These are phyloP conservation scores for Bruguiera hainesii DNA, from an alignment of 441 rosid species.

Conservation along the genomic window DNA sequence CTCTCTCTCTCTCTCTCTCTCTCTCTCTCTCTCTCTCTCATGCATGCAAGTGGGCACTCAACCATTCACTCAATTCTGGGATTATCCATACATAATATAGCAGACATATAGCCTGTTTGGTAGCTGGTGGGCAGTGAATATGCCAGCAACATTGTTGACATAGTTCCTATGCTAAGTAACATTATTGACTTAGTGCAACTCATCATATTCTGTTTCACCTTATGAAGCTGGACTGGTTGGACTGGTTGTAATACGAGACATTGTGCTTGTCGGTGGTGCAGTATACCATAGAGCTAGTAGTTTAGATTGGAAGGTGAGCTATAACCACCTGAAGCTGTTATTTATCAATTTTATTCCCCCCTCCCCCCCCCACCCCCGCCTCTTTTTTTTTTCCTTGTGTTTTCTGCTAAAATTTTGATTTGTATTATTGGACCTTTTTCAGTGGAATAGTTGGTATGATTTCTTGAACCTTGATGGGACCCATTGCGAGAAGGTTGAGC, in stretches of 20 bases:
- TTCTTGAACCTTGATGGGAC: conserved; percentile 83
- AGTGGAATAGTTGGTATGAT: conserved; percentile 78
- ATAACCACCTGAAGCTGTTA: conserved; percentile 13
- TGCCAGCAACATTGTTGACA: too few species aligned
- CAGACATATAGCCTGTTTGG: neutral
- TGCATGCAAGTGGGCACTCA: too few species aligned
- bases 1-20: neutral
- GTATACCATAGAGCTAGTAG: conserved; percentile 64
- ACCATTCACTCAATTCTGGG: too few species aligned
- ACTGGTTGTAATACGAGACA: conserved; percentile 67
- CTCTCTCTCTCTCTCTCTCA: neutral
- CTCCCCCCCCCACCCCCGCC: too few species aligned
- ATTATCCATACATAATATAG: neutral
- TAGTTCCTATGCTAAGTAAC: too few species aligned
- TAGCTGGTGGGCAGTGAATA: neutral
- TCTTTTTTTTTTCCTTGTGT: neutral
- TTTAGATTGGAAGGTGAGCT: conserved; percentile 72
- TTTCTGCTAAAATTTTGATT: conserved; percentile 10
- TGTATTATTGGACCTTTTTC: conserved; percentile 20
- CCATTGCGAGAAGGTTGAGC: conserved; percentile 65
- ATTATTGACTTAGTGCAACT: neutral
- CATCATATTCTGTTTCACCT: conserved; percentile 13
- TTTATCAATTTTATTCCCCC: neutral
- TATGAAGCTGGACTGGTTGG: conserved; percentile 86
- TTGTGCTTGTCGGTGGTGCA: conserved; percentile 73